Base-by-base conservation (phyloP, 331 rosid genomes). In the Malus hybrid region DNA sequence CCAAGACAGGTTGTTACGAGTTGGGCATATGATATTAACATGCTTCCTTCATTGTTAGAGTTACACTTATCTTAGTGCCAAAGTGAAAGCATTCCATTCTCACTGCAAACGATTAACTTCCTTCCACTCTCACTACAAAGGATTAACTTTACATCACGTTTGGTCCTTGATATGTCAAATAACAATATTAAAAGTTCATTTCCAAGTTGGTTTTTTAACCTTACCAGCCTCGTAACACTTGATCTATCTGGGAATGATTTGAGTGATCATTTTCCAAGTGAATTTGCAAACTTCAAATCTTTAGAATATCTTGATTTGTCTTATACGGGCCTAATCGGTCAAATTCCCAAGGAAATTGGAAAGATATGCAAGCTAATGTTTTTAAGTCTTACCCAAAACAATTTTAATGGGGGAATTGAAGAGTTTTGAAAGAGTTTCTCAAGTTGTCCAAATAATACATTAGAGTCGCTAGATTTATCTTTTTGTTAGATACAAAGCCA, bases 351-450 rank as follows among this genome's bases (percentile, higher is more conserved):
- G 2, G 1, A 1, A 15, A 24, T 70, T 52, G 46, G 48, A 18
- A 52, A 7, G 0, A 5, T 70, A 1, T 70, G 74, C 46, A n/a
- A 16, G 4, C 74, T 52, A 18, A 70, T 1, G 5, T 52, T 9
- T 0, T 70, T 52, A 11, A 7, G n/a, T 30, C 46, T 70, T 19
- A 0, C 22, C 0, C 0, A 0, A 0, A 70, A 52, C 19, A 0
- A 1, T 2, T 29, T 50, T 22, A 6, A 30, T 3, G 44, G 29
- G 7, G 72, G 69, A 11, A 7, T 55, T 5, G 13, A 36, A 5
- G 42, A 39, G 5, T 3, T 68, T 10, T 29, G 58, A 0, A 11
- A 13, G 9, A 15, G 33, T 29, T 34, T 77, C 36, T 68, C 80
- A 8, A 6, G 18, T 18, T 68, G 80, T 6, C 11, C 15, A 6